Evolutionary conservation across 2,329 filamentous ascomycete species (phyloP).

Genomic region (Zalaria sp.): DNA sequence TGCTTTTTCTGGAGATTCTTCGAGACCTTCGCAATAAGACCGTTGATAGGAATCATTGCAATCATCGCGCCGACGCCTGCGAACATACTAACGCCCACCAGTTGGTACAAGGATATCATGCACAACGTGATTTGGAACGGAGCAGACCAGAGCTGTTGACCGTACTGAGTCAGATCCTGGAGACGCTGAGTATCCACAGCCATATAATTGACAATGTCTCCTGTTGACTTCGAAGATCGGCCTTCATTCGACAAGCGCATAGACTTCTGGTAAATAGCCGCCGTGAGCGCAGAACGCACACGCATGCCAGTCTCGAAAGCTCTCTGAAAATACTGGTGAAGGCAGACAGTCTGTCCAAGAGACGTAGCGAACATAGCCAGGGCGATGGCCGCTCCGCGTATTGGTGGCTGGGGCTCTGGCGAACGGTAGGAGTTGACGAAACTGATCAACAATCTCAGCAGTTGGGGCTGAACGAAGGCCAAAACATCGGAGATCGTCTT

Average conservation of each 20-base stretch:
- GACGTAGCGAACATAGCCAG: conserved; percentile 86
- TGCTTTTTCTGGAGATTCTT: conserved; percentile 88
- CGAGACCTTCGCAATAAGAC: conserved; percentile 81
- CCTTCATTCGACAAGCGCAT: conserved; percentile 88
- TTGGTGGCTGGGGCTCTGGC: conserved; percentile 56
- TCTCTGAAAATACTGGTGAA: conserved; percentile 96
- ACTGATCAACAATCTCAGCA: conserved; percentile 67
- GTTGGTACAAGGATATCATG: conserved; percentile 87
- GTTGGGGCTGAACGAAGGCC: conserved; percentile 81
- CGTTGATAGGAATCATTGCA: conserved; percentile 93
- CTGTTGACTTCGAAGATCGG: conserved; percentile 73
- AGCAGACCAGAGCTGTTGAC: conserved; percentile 89
- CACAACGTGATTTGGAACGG: conserved; percentile 93
- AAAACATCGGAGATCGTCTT: conserved; percentile 79
- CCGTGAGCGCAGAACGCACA: conserved; percentile 80
- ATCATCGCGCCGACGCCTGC: conserved; percentile 92
- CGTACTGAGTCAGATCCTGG: conserved; percentile 88
- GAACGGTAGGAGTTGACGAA: conserved; percentile 69
- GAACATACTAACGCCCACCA: conserved; percentile 93
- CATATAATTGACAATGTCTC: conserved; percentile 99
- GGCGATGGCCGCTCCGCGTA: conserved; percentile 76
- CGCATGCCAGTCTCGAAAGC: conserved; percentile 94
- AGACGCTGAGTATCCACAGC: conserved; percentile 93
- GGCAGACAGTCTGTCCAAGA: conserved; percentile 69
- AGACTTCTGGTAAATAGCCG: conserved; percentile 86